Evolutionary conservation across 306 rosid species (phyloP), one percentile per base, ranked within the genome.

Genomic region (Psophocarpus tetragonolobus): DNA sequence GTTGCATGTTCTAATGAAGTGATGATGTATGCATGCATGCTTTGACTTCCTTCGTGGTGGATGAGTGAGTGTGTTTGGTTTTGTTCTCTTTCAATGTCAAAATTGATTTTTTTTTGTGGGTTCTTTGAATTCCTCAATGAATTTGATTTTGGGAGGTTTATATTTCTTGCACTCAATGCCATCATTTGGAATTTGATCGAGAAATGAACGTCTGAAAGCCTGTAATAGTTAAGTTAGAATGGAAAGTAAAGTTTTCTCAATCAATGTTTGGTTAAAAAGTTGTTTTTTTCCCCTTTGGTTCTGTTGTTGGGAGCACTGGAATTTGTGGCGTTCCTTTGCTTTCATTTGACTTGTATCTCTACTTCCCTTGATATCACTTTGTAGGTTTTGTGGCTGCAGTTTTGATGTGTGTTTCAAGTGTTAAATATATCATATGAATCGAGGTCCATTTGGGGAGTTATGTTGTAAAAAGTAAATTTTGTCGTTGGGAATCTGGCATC

Each of bases 1-100:
- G 38, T 68, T 73, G 79, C 26, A 56, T 77, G 26, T 65, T 58
- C 4, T 77, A 60, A 64, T 77, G 51, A 48, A 60, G 54, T 77
- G 51, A 48, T 42, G 30, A 6, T 39, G 14, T 14, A 32, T 68
- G 56, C 67, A 66, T 78, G 58, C 68, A 10, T 72, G 14, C 58
- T 35, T 64, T 77, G 71, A 67, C 71, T 41, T 77, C 30, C 6
- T 48, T 58, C 36, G 15, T 53, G 26, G 13, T 62, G 45, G 35
- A 5, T 74, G 33, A 71, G 47, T 61, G 68, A 45, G 30, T 80
- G 29, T 2, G 29, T 9, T 47, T 68, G 5, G 18, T 6, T 21
- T 15, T 27, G 8, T 53, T 80, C 33, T 60, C 35, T 81, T 75
- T 75, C 30, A 35, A 14, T 56, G 64, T 42, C 1, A 56, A 73